These are phyloP conservation scores for Ceratobasidium sp. DNA, from an alignment of 1,284 basidiomycete species.

Conservation along the genomic window DNA sequence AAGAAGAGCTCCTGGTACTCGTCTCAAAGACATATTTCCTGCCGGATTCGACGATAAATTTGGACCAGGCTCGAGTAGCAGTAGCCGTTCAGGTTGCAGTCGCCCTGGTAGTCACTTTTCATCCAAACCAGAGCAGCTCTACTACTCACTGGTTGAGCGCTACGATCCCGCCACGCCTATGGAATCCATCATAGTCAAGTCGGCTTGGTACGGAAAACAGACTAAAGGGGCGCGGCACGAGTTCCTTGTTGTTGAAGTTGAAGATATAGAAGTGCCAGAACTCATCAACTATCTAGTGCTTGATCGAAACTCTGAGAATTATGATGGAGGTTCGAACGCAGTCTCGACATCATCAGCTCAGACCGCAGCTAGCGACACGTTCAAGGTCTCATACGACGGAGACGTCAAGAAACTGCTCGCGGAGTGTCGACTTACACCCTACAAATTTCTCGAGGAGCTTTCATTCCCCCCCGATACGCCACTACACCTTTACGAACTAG, in stretches of 20 bases:
- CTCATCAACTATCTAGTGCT: constrained; percentile 13
- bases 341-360: neutral
- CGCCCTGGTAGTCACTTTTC: neutral
- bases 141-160: neutral
- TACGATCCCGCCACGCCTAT: constrained; percentile 3
- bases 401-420: constrained; percentile 1
- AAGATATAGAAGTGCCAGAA: neutral
- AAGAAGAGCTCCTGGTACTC: neutral
- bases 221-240: neutral
- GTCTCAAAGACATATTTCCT: constrained; percentile 24
- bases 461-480: neutral
- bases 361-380: neutral
- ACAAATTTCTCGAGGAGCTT: constrained; percentile 5
- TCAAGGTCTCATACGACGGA: constrained; percentile 1
- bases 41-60: constrained; percentile 2
- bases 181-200: neutral
- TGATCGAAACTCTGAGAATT: neutral
- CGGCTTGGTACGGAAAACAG: constrained; percentile 13
- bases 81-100: too few species aligned
- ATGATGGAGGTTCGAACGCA: neutral
- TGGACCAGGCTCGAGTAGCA: too few species aligned
- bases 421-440: neutral
- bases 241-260: constrained; percentile 7
- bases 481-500: constrained; percentile 5
- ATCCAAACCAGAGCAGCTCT: constrained; percentile 4